Conservation (phyloP, 306 rosid species). For the Malus fusca region DNA sequence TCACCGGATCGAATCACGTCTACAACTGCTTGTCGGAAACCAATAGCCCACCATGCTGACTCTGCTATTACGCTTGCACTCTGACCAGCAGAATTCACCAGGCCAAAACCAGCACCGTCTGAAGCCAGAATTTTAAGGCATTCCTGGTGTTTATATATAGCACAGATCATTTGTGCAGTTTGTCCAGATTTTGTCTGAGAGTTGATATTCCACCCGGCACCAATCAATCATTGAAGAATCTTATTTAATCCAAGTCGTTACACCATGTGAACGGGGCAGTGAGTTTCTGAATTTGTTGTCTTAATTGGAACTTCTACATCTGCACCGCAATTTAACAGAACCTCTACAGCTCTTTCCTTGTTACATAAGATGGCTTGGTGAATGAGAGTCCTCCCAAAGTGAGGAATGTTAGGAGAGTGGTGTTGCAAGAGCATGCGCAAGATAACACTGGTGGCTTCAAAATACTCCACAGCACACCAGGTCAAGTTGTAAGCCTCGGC, state of each 20-base stretch:
- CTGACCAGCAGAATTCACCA: slow-evolving; percentile 34
- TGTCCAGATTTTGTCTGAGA: slow-evolving; percentile 39
- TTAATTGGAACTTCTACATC: slow-evolving; percentile 24
- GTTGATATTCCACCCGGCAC: slow-evolving; percentile 35
- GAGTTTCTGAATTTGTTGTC: slow-evolving; percentile 22
- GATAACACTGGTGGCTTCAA: slow-evolving; percentile 53
- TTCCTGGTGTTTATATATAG: neutral
- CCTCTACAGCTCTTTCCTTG: slow-evolving; percentile 32
- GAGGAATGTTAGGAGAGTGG: slow-evolving; percentile 31
- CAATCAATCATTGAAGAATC: slow-evolving; percentile 29
- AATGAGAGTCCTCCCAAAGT: slow-evolving; percentile 53
- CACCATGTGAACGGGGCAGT: too few relatives aligned
- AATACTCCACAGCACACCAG: slow-evolving; percentile 77
- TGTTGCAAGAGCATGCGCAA: slow-evolving; percentile 38
- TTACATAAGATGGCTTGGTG: slow-evolving; percentile 59
- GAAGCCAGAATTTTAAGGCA: slow-evolving; percentile 41
- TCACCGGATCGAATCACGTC: neutral
- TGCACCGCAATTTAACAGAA: slow-evolving; percentile 27
- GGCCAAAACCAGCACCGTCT: slow-evolving; percentile 54
- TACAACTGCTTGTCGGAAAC: slow-evolving; percentile 13
- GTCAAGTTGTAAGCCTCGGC: slow-evolving; percentile 53
- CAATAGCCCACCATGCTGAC: slow-evolving; percentile 28
- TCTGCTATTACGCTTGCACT: slow-evolving; percentile 37
- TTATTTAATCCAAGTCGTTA: slow-evolving; percentile 18
- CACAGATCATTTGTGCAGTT: too few relatives aligned